Base-by-base conservation (phyloP, 805 yeast species). In the Candida alai region DNA sequence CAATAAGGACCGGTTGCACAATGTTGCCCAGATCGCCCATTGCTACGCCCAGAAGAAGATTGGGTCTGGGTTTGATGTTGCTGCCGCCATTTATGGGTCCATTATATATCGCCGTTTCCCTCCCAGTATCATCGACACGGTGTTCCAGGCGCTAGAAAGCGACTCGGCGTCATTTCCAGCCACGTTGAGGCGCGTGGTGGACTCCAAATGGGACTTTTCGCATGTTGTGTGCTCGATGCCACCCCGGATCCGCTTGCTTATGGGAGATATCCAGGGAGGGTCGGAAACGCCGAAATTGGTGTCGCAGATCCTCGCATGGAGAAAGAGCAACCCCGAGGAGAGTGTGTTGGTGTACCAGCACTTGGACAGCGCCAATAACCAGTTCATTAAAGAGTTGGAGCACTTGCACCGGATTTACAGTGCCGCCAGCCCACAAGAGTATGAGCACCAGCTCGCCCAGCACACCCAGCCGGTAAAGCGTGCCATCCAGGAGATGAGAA, bases 41-140 rank as follows among this genome's bases (percentile, higher is more conserved):
- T 89, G 96, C 55, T 72, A 76, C 37, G 97, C 98, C 3, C 98
- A 93, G 56, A 85, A 86, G 20, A 93, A 93, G 57, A 80, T 93
- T 17, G 98, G 98, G 0, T 87, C 96, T 3, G 98, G 98, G 0
- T 93, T 93, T 58, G 98, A 93, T 54, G 95, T 93, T 26, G 97
- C 96, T 0, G 81, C 97, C 17, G 98, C 98, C 0, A 81, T 85
- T 0, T 90, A 72, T 57, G 98, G 98, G 2, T 84, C 96, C 0
- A 82, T 89, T 29, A 70, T 79, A 5, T 93, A 93, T 57, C 70
- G 75, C 28, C 67, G 98, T 40, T 93, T 93, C 49, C 62, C 68
- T 3, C 85, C 95, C 0, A 55, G 46, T 5, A 40, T 76, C 22
- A 73, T 76, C 31, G 60, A 59, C 21, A 51, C 45, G 19, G 51